Conservation (phyloP, 2,329 filamentous ascomycete species). For the Monosporascus sp. region DNA sequence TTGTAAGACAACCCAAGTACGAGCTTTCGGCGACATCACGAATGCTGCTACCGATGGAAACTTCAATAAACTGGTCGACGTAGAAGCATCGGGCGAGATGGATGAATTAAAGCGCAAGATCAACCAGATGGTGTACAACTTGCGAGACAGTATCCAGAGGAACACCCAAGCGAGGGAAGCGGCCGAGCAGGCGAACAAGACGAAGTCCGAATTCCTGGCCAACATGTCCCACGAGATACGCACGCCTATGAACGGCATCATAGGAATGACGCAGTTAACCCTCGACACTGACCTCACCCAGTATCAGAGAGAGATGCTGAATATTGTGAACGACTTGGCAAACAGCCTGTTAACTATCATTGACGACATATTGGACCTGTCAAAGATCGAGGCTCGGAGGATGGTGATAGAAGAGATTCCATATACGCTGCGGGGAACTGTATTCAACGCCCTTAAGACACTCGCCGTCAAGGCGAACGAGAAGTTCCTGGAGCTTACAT, state of each 20-base stretch:
- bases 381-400: conserved; percentile 86
- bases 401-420: conserved; percentile 99
- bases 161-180: conserved; percentile 95
- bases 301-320: conserved; percentile 96
- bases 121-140: conserved; percentile 97
- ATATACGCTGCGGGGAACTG: conserved; percentile 87
- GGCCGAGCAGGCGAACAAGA: conserved; percentile 94
- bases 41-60: conserved; percentile 95
- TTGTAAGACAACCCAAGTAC: conserved; percentile 83
- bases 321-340: conserved; percentile 93
- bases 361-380: conserved; percentile 71
- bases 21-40: conserved; percentile 97
- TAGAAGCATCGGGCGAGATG: conserved; percentile 98
- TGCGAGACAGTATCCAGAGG: conserved; percentile 91
- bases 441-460: conserved; percentile 96
- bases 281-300: conserved; percentile 91
- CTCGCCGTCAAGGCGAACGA: conserved; percentile 97
- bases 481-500: conserved; percentile 86
- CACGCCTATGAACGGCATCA: conserved; percentile 96
- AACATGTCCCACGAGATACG: conserved; percentile 99
- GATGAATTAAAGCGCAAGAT: conserved; percentile 98
- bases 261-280: conserved; percentile 95
- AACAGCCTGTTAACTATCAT: conserved; percentile 97
- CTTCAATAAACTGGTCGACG: conserved; percentile 93
- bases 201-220: conserved; percentile 95